These are phyloP conservation scores for Polytrichum commune DNA, from an alignment of 225 moss, liverwort and hornwort genomes.

Conservation along the genomic window DNA sequence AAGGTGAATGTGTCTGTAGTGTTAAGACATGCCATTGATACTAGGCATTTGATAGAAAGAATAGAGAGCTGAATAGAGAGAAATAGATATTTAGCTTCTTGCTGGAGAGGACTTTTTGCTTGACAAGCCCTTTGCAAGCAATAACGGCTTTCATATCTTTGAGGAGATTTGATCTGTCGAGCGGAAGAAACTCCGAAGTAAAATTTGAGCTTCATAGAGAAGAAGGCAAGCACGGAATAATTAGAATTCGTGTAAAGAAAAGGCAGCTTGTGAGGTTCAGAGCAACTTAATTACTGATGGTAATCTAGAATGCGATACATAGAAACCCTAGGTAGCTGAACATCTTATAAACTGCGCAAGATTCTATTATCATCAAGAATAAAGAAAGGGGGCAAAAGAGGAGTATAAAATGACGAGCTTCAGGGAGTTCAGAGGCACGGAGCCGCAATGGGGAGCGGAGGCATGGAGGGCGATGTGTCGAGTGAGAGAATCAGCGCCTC, in stretches of 20 bases:
- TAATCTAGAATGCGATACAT: too few relatives aligned
- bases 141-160: not conserved
- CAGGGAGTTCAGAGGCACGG: slow-evolving; percentile 81
- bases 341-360: not conserved
- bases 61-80: not conserved
- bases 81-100: too few relatives aligned
- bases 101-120: too few relatives aligned
- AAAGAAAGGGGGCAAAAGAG: not conserved
- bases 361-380: not conserved
- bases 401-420: slow-evolving; percentile 75
- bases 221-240: not conserved
- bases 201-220: not conserved
- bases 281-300: too few relatives aligned
- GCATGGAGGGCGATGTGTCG: slow-evolving; percentile 91
- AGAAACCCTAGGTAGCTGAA: slow-evolving; percentile 4
- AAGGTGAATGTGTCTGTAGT: not conserved
- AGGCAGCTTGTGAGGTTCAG: too few relatives aligned
- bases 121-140: not conserved
- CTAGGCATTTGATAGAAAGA: not conserved
- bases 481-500: slow-evolving; percentile 74
- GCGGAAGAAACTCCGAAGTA: not conserved
- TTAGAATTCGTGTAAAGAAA: not conserved
- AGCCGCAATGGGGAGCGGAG: slow-evolving; percentile 80
- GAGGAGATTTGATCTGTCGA: not conserved
- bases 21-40: not conserved